phyloP scores from a whole-genome alignment of 2,329 filamentous ascomycete genomes.

The Colletotrichum sp. region DNA sequence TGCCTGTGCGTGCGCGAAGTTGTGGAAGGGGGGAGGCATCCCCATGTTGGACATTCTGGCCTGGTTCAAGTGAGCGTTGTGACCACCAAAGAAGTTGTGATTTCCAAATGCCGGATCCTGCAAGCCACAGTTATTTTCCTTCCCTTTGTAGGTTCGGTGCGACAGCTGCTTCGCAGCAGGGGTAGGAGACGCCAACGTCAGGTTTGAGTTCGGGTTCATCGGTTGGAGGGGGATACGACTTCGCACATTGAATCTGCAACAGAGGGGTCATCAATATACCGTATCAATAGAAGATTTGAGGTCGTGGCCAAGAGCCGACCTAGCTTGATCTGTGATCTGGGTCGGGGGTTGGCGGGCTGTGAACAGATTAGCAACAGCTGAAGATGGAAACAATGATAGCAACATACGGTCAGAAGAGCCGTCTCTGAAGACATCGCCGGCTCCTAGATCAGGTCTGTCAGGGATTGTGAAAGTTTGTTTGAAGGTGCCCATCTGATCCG shows the following conservation, averaged over 20 bases:
- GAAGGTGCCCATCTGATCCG: neutral
- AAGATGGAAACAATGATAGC: neutral
- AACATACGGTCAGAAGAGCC: neutral
- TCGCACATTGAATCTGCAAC: conserved; percentile 35
- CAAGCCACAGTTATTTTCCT: conserved; percentile 33
- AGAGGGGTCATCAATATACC: conserved; percentile 22
- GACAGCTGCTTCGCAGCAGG: conserved; percentile 29
- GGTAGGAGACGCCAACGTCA: conserved; percentile 30
- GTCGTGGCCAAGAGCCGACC: neutral
- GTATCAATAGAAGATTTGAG: neutral
- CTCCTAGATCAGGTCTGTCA: neutral
- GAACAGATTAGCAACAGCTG: neutral
- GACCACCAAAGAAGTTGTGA: conserved; percentile 24
- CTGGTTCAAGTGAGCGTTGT: neutral
- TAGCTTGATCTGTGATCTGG: neutral
- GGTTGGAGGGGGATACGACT: conserved; percentile 37
- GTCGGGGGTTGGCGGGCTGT: neutral
- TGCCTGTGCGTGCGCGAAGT: neutral
- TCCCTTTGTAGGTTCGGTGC: conserved; percentile 26
- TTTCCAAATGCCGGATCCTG: conserved; percentile 26
- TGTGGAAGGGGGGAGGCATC: neutral
- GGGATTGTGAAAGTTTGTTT: neutral
- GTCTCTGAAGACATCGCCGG: conserved; percentile 5
- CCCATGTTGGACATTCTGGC: neutral
- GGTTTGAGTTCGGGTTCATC: conserved; percentile 41